These are phyloP conservation scores for Auriculariales sp. DNA, from an alignment of 768 basidiomycete genomes.

Conservation along the genomic window DNA sequence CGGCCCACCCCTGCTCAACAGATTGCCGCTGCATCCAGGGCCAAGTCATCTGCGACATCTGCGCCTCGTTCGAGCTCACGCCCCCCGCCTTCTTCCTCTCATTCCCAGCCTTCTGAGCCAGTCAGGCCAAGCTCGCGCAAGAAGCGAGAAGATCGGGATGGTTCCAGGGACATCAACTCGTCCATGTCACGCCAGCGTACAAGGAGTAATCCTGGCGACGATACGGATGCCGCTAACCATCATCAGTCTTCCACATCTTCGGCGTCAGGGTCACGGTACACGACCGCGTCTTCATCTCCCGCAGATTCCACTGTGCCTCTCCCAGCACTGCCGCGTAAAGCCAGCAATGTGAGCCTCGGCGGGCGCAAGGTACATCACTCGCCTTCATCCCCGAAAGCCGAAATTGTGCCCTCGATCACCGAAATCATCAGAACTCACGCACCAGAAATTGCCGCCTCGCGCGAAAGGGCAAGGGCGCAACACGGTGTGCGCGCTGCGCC, in stretches of 20 bases:
- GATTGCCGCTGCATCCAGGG: neutral
- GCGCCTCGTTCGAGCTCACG: no score
- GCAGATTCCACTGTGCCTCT: constrained; percentile 8
- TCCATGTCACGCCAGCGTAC: no score
- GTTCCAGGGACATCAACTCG: no score
- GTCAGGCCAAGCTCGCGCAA: neutral
- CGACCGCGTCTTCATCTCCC: constrained; percentile 11
- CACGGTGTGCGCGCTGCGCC: neutral
- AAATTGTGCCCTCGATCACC: constrained; percentile 62
- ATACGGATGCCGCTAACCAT: no score
- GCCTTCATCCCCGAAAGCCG: neutral
- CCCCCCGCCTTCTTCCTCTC: no score
- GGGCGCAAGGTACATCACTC: neutral
- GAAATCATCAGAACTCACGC: constrained; percentile 77
- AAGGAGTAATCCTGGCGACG: no score
- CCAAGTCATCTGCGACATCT: neutral
- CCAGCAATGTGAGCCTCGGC: neutral
- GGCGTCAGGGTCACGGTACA: neutral
- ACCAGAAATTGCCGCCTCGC: constrained; percentile 19
- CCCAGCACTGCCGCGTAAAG: neutral
- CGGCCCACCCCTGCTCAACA: neutral
- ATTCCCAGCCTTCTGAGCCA: neutral
- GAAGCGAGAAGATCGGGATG: no score
- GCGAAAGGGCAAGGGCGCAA: neutral
- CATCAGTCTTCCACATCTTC: neutral